A percentile compares a stretch with the other conserved stretches of the same genome.
Conservation (phyloP, 2,329 filamentous ascomycete genomes). For the Incumbomyces lentus region DNA sequence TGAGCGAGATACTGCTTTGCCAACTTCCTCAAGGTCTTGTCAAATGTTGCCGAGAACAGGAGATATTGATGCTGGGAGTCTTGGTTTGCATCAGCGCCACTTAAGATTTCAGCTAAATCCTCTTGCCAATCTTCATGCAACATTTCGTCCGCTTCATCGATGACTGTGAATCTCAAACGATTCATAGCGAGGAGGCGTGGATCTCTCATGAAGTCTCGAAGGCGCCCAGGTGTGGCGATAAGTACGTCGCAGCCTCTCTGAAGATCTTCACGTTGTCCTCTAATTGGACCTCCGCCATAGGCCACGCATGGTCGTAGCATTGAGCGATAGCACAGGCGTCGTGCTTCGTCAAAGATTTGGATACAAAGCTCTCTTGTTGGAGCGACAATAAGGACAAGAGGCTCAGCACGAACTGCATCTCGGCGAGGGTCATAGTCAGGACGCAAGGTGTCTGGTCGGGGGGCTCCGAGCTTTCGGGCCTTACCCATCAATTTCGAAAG, state of each 20-base stretch:
- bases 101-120: conserved; percentile 65
- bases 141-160: conserved; percentile 95
- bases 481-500: conserved; percentile 92
- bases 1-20: conserved; percentile 65
- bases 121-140: conserved; percentile 68
- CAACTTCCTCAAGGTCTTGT: conserved; percentile 63
- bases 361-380: conserved; percentile 85
- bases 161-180: conserved; percentile 68
- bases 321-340: conserved; percentile 84
- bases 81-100: conserved; percentile 68
- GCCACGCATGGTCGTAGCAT: conserved; percentile 86
- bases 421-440: conserved; percentile 41
- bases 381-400: conserved; percentile 72
- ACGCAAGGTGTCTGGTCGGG: conserved; percentile 54
- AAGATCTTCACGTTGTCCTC: conserved; percentile 61
- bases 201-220: conserved; percentile 67
- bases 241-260: conserved; percentile 79
- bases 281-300: conserved; percentile 72
- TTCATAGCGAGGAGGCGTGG: conserved; percentile 58
- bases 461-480: conserved; percentile 72
- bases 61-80: conserved; percentile 59
- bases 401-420: conserved; percentile 62
- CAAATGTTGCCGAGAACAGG: conserved; percentile 94
- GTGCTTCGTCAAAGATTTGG: conserved; percentile 90
- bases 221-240: conserved; percentile 75